Evolutionary conservation across 148 eudicot genomes (phyloP).

Genomic region (Vaccinium corymbosum): DNA sequence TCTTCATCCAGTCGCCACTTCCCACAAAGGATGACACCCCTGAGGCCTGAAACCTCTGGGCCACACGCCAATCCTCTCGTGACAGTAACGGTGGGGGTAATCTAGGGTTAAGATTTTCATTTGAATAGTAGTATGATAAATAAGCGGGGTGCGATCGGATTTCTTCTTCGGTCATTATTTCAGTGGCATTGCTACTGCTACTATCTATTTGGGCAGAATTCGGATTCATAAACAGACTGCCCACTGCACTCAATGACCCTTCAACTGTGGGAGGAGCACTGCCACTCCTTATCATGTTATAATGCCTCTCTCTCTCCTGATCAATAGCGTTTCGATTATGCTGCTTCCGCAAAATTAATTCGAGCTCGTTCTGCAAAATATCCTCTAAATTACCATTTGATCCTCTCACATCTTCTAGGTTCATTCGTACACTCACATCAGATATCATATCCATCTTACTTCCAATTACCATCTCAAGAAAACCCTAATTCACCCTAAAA

Average conservation of each 20-base stretch:
- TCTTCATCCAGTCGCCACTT: conserved; percentile 30
- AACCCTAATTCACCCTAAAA: conserved; percentile 3
- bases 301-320: conserved; percentile 32
- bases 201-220: conserved; percentile 15
- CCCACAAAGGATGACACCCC: conserved; percentile 35
- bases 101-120: conserved; percentile 50
- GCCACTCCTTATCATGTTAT: conserved; percentile 52
- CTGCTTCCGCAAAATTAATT: conserved; percentile 32
- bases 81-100: conserved; percentile 58
- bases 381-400: conserved; percentile 31
- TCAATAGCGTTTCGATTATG: conserved; percentile 20
- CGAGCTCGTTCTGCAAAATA: conserved; percentile 39
- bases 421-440: conserved; percentile 19
- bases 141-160: conserved; percentile 58
- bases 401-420: conserved; percentile 25
- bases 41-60: conserved; percentile 41
- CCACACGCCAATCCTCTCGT: conserved; percentile 60
- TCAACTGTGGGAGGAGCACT: conserved; percentile 67
- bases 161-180: conserved; percentile 46
- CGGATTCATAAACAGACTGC: conserved; percentile 30
- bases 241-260: conserved; percentile 48
- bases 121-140: conserved; percentile 52
- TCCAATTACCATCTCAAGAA: conserved; percentile 21
- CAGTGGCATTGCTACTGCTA: conserved; percentile 17
- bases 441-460: conserved; percentile 20